Evolutionary conservation across 139 green algal species (phyloP).

Genomic region (Chlamydomonas sp.): DNA sequence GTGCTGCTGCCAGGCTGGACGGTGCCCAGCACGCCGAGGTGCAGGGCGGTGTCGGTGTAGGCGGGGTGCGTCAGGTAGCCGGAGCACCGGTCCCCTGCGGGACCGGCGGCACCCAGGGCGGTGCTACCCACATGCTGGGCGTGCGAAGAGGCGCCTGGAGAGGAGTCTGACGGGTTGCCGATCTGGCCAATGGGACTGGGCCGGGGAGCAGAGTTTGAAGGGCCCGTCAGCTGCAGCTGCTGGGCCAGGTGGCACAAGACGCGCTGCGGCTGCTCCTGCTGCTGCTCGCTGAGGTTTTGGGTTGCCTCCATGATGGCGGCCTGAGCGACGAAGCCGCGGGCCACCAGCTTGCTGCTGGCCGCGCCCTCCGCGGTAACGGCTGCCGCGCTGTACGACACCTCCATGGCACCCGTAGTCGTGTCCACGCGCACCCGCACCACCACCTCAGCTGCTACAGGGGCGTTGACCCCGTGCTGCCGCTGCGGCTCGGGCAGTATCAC

Average conservation of each 20-base stretch:
- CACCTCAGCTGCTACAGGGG: background rate
- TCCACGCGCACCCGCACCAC: constrained; percentile 39
- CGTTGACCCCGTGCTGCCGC: background rate
- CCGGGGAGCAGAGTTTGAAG: too few species aligned
- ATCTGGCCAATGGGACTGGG: background rate
- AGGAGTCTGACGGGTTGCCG: background rate
- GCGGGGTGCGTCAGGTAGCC: constrained; percentile 42
- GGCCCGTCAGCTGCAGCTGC: background rate
- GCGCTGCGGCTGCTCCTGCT: background rate
- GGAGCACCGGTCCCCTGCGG: background rate
- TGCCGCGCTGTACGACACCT: constrained; percentile 15
- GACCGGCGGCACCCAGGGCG: background rate
- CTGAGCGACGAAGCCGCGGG: background rate
- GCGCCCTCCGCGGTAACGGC: too few species aligned
- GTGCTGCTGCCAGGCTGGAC: constrained; percentile 3
- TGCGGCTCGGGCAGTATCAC: constrained; percentile 47
- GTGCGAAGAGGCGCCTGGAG: background rate
- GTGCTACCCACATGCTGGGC: constrained; percentile 10
- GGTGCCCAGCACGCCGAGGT: constrained; percentile 55
- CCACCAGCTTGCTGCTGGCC: background rate
- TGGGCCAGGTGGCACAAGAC: background rate
- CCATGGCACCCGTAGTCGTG: constrained; percentile 23
- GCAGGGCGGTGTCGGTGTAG: constrained; percentile 57
- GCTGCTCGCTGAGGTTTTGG: too few species aligned
- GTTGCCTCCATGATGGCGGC: too few species aligned